Percentiles rank a stretch among this genome's conserved stretches.
Conservation (phyloP, 2,329 filamentous ascomycete species). For the Monilinia laxa region DNA sequence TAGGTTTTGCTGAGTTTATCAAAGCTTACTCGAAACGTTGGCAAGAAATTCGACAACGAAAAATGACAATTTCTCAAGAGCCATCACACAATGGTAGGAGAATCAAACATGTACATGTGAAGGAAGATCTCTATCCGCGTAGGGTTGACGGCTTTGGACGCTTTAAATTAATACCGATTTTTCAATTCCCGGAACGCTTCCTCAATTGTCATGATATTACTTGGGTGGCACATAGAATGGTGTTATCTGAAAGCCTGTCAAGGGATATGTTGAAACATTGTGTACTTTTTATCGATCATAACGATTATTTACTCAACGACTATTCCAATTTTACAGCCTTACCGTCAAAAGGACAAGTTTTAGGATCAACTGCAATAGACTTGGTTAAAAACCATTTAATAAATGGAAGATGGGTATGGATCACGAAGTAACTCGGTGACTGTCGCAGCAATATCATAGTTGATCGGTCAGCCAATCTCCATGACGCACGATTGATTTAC, state of each 20-base stretch:
- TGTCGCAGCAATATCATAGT: constrained; percentile 14
- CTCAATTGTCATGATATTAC: neutral
- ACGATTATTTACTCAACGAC: constrained; percentile 11
- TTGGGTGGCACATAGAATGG: neutral
- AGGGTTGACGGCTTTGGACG: neutral
- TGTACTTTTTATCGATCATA: constrained; percentile 1
- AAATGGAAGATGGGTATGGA: constrained; percentile 19
- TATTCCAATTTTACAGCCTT: neutral
- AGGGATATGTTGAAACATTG: constrained; percentile 8
- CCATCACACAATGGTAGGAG: neutral
- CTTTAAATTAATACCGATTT: neutral
- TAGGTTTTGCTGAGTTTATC: neutral
- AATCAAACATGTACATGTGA: neutral
- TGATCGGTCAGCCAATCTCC: constrained; percentile 3
- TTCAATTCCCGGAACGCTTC: constrained; percentile 11
- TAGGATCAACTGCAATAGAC: neutral
- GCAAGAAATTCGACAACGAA: neutral
- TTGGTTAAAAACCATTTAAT: constrained; percentile 14
- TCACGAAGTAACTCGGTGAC: neutral
- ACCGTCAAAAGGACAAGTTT: neutral
- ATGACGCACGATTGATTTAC: constrained; percentile 7
- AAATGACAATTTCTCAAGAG: neutral
- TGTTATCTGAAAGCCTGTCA: neutral
- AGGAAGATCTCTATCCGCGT: constrained; percentile 5
- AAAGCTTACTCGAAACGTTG: neutral